Evolutionary conservation across 139 green algal species (phyloP), one percentile per base, ranked within the genome.

Genomic region (Ulvella scutata): DNA sequence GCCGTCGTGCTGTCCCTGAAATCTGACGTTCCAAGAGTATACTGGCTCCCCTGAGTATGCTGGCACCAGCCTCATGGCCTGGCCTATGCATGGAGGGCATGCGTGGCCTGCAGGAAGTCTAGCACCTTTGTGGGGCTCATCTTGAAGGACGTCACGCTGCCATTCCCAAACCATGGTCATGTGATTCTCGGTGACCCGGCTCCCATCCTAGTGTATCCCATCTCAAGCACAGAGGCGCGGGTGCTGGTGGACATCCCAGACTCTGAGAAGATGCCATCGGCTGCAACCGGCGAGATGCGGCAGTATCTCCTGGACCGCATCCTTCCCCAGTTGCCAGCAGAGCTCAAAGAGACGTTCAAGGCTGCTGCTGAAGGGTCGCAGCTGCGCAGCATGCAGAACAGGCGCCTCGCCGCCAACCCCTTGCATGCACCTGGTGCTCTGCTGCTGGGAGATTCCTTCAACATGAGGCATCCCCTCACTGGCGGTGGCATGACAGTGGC

Each of bases 201-300:
- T 0, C 94, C 94, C 34, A 87, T 98, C 72, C 90, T 99, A 20
- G 97, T 99, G 84, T 99, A 99, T 88, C 94, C 93, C n/a, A 98
- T 98, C 81, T 90, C 80, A 60, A 82, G 78, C 34, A 89, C 74
- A 4, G 91, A 97, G 84, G 90, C 95, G 74, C 75, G 89, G 62
- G 51, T 67, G 20, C 51, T 67, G 9, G 33, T 67, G 7, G 77
- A 81, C 17, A 2, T 67, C 33, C 51, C 51, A 67, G n/a, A n/a
- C 51, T 13, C 6, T 67, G 51, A n/a, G n/a, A 88, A 87, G 74
- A 79, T 92, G 77, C 87, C 88, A 20, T 79, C 40, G 28, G 80
- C 81, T 21, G 76, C 73, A 23, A 77, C 31, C 20, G 89, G 89
- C 33, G 80, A 84, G 7, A 82, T 95, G 75, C 72, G 86, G 9